Percentiles rank a stretch among this genome's conserved stretches.
Conservation (phyloP, 495 filamentous ascomycete genomes). For the Neurospora hispaniola region DNA sequence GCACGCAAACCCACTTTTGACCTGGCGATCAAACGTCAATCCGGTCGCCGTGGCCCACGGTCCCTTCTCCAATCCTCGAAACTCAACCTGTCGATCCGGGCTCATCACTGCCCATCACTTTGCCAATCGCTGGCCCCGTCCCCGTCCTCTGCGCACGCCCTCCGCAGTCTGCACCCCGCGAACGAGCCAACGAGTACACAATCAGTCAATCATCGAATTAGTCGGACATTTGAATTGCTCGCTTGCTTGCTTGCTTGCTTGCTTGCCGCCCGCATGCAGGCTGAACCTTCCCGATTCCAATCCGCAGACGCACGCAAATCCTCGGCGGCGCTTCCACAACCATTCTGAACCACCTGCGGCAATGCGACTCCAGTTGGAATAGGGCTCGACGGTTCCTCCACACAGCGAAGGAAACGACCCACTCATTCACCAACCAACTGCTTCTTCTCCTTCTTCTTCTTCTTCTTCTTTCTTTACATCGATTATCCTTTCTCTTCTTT, state of each 20-base stretch:
- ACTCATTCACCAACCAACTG: background rate
- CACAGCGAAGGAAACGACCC: background rate
- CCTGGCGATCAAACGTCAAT: background rate
- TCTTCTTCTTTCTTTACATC: slow-evolving; percentile 4
- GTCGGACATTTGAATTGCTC: background rate
- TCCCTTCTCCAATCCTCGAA: background rate
- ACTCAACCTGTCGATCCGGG: background rate
- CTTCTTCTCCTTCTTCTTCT: slow-evolving; percentile 4
- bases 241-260: background rate
- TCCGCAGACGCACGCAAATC: background rate
- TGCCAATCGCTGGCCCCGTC: background rate
- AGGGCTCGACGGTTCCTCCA: background rate
- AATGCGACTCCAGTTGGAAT: background rate
- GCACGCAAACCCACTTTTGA: background rate
- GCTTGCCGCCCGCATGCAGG: background rate
- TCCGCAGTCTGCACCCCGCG: background rate
- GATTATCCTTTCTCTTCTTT: slow-evolving; percentile 1
- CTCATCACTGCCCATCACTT: background rate
- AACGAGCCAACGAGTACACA: background rate
- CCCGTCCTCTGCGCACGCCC: background rate
- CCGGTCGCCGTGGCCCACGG: background rate
- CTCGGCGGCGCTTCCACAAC: background rate
- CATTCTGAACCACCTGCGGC: background rate
- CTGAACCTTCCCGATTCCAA: background rate
- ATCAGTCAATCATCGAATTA: background rate